Evolutionary conservation across 306 rosid genomes (phyloP), one percentile per base, ranked within the genome.

Genomic region (Quercus engelmannii): DNA sequence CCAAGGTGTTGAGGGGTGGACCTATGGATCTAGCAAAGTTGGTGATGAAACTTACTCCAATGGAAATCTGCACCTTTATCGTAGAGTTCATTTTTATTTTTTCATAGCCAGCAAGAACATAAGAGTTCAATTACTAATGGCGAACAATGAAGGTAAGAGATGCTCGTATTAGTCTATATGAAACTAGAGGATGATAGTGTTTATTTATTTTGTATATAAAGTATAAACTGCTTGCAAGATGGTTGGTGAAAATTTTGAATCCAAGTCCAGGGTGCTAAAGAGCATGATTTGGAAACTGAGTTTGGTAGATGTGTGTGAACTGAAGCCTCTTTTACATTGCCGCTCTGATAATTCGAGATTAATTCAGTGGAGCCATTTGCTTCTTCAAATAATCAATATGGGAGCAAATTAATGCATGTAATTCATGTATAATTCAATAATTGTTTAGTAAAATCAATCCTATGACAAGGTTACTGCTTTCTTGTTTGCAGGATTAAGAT

Each of bases 71-170:
- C 46, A 41, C 46, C 46, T 41, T 41, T 41, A 8, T 41, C 11
- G 46, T 8, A 41, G 46, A 41, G 46, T 41, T 41, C 46, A 8
- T 41, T 41, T 8, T 41, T 41, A 41, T 41, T 41, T 41, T 41
- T 41, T 41, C 10, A 38, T 38, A 38, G 43, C 43, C 43, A 38
- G 43, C 43, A 38, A 38, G 2, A 38, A 38, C 10, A 38, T 38
- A 38, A 76, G 74, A 69, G 65, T 80, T 92, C 65, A 72, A 69
- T 14, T 70, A 61, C 64, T 18, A 41, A 19, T 25, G 55, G 30
- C 21, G 5, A 77, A 69, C 8, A 25, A 35, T 25, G 46, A 54
- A 38, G 51, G 55, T 81, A 38, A 8, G 62, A 76, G 63, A 20
- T 28, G 25, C 1, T 59, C 65, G 30, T 0, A 11, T 23, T 59